Evolutionary conservation across 768 basidiomycete species (phyloP), one percentile per base, ranked within the genome.

Genomic region (Nevesoporus exiguus): DNA sequence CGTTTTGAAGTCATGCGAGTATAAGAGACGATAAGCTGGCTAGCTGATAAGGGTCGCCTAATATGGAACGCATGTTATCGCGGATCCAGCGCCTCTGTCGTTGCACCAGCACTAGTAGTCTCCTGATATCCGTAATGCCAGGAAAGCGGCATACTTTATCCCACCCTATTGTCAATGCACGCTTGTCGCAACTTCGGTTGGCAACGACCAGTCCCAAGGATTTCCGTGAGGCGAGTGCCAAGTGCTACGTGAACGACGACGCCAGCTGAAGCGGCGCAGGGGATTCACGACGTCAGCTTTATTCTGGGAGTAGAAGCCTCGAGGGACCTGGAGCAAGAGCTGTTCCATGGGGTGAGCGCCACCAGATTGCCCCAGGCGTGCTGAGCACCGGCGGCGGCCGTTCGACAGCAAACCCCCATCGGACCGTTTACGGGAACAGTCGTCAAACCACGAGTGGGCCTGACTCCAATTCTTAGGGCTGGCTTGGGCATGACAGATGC

Each of bases 401-500:
- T 37, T 10, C n/a, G 41, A 47, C 44, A 90, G 91, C 70, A 84
- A 76, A 86, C 91, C 0, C 95, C 96, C 1, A 76, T 98, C 15
- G 85, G 81, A 2, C 69, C 82, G 3, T 98, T 93, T 73, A 86
- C 77, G 17, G 96, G 95, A 22, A 82, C 83, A 5, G 71, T 67
- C 24, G 80, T 98, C 69, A 88, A 86, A 61, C 81, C 87, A 8
- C 79, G 82, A 43, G 80, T 98, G 49, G 96, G 92, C 5, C 72
- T 98, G 50, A 86, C 91, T 3, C 96, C 96, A 37, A 92, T 98
- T 62, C 76, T 98, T 52, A 84, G 96, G 36, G 96, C 96, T 29
- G 96, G 96, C 6, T 74, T 95, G 58, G 93, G 93, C 17, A 95
- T 98, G 93, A 82, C 88, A 1, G 92, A 96, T 61, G 91, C 90